Percentiles rank a stretch among this genome's conserved stretches.
Conservation (phyloP, 2,329 filamentous ascomycete species). For the Apiospora aurea region DNA sequence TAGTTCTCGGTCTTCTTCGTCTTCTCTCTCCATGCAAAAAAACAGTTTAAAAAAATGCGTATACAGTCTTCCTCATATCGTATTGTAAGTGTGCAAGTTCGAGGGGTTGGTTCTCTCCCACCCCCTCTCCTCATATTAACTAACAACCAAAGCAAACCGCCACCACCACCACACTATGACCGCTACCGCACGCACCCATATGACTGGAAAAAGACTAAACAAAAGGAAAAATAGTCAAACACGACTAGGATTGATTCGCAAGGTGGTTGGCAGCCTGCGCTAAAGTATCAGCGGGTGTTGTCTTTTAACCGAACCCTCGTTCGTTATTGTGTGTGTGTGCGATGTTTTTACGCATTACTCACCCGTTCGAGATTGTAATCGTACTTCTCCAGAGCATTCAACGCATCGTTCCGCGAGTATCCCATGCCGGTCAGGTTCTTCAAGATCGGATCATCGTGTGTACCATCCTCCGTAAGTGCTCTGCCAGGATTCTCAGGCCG, state of each 20-base stretch:
- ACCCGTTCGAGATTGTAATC: conserved; percentile 97
- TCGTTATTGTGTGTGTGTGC: background rate
- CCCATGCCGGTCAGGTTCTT: conserved; percentile 92
- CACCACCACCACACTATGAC: background rate
- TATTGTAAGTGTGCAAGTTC: background rate
- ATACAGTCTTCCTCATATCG: background rate
- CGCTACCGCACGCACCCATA: background rate
- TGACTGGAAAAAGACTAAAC: background rate
- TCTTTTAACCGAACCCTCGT: background rate
- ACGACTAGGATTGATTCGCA: conserved; percentile 24
- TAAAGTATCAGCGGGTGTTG: conserved; percentile 5
- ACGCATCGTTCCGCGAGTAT: conserved; percentile 75
- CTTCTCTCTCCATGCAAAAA: background rate
- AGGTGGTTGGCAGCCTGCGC: conserved; percentile 25
- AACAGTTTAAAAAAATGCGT: conserved; percentile 1
- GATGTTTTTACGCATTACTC: conserved; percentile 45
- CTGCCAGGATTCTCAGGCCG: conserved; percentile 56
- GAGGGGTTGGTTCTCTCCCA: background rate
- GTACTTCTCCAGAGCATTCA: conserved; percentile 87
- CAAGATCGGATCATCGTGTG: conserved; percentile 89
- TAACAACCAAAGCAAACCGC: background rate
- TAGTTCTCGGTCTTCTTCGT: background rate
- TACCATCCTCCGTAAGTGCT: conserved; percentile 74
- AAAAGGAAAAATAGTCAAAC: background rate
- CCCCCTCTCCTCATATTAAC: background rate